Base-by-base conservation (phyloP, 75 land plant species). In the Larix kaempferi region DNA sequence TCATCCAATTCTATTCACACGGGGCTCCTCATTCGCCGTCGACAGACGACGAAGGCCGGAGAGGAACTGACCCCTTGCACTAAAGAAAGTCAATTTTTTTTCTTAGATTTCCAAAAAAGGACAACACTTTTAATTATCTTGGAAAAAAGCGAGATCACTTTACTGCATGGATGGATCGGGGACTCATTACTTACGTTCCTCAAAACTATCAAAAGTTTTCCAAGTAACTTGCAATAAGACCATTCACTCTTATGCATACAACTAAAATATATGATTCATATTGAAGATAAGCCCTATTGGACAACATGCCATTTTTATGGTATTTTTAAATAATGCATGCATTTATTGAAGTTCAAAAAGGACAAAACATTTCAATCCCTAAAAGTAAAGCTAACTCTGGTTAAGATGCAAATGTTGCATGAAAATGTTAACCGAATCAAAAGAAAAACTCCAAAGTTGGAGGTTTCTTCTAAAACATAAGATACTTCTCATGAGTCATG, bases 261-360 rank as follows among this genome's bases (percentile, higher is more conserved):
- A 95, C 71, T 52, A 78, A 49, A 89, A 89, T 73, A 92, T 95
- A 19, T 26, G 86, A 16, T 80, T 78, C 23, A 81, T 82, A 56
- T 72, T 95, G 79, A 83, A 82, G 78, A 73, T 63, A 25, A 88
- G 89, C 76, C 58, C 81, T 22, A 63, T 94, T 78, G 93, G 85
- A 12, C 80, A 87, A 62, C 74, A 65, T 19, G 61, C 83, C 22
- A 85, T 88, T 72, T 86, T 89, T n/a, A 93, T 91, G 77, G 81
- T 86, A 78, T 86, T 86, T 73, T 84, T 80, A 91, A 93, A 78
- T 84, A 84, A 10, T 95, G 95, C 80, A 89, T 91, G 93, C 90
- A 93, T 7, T 95, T 95, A 65, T 52, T 95, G 77, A 93, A 79
- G 78, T 95, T 93, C 76, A 93, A 95, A 86, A 93, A 93, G 78